Percentiles rank a stretch among this genome's conserved stretches.
Evolutionary conservation across 2,329 filamentous ascomycete species (phyloP).

Genomic region (Pseudocercospora fijiensis): DNA sequence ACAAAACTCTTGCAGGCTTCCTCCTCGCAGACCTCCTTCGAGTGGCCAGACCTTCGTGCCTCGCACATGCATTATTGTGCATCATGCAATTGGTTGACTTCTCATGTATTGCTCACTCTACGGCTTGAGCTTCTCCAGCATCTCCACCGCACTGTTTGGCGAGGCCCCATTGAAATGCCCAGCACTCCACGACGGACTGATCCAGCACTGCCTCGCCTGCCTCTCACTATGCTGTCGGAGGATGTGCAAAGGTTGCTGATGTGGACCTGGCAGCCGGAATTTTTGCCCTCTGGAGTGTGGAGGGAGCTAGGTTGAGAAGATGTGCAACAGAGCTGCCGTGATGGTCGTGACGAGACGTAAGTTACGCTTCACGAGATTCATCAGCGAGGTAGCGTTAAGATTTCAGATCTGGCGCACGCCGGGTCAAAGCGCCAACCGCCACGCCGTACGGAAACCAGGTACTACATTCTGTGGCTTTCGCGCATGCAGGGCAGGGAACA

Average conservation of each 20-base stretch:
- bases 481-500: slow-evolving; percentile 8
- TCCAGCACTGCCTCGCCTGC: not conserved
- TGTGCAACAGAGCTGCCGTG: not conserved
- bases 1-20: not conserved
- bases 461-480: not conserved
- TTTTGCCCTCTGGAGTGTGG: not conserved
- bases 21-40: not conserved
- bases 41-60: not conserved
- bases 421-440: slow-evolving; percentile 3
- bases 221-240: not conserved
- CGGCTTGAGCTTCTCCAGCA: not conserved
- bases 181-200: not conserved
- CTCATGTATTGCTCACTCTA: not conserved
- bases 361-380: not conserved
- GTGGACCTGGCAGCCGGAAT: not conserved
- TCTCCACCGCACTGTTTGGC: not conserved
- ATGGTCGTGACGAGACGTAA: too few relatives aligned
- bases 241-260: not conserved
- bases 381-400: slow-evolving; percentile 2
- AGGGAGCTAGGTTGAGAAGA: not conserved
- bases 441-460: not conserved
- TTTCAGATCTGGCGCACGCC: slow-evolving; percentile 13
- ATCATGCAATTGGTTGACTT: not conserved
- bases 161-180: not conserved
- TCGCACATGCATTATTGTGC: not conserved